Evolutionary conservation across 805 yeast species (phyloP).

Genomic region (Grigorovia humatica): DNA sequence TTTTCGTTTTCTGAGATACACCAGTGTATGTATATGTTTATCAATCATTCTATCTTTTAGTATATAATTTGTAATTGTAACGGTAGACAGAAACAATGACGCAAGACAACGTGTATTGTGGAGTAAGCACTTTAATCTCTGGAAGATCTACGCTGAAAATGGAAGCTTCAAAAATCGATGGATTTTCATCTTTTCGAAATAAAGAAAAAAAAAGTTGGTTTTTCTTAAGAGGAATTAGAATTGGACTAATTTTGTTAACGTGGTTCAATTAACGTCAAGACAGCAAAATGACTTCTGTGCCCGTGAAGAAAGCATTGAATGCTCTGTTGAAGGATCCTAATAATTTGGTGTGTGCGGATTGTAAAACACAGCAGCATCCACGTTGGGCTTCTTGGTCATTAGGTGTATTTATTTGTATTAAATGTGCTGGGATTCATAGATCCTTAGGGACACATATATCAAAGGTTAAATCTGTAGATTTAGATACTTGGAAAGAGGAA

Average conservation of each 20-base stretch:
- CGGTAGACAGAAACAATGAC: no score
- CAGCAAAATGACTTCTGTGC: conserved; percentile 4
- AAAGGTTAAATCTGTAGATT: conserved; percentile 84
- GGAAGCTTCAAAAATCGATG: no score
- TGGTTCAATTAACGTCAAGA: no score
- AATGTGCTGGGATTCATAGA: conserved; percentile 94
- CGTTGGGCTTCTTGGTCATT: conserved; percentile 97
- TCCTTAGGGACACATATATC: conserved; percentile 94
- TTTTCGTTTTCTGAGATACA: conserved; percentile 59
- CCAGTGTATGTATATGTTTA: no score
- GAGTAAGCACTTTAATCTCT: no score
- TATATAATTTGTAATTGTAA: neutral
- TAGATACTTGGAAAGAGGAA: conserved; percentile 94
- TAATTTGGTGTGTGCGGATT: conserved; percentile 81
- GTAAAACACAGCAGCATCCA: conserved; percentile 82
- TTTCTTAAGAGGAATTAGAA: no score
- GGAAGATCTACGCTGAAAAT: no score
- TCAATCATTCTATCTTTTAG: no score
- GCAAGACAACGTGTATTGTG: no score
- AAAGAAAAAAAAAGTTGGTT: no score
- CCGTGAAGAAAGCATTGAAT: conserved; percentile 46
- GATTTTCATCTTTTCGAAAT: no score
- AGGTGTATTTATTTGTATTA: conserved; percentile 86
- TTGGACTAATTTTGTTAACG: no score
- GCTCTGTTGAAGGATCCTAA: conserved; percentile 66